Evolutionary conservation across 2,329 filamentous ascomycete species (phyloP).

Genomic region (Herpomyces periplanetae): DNA sequence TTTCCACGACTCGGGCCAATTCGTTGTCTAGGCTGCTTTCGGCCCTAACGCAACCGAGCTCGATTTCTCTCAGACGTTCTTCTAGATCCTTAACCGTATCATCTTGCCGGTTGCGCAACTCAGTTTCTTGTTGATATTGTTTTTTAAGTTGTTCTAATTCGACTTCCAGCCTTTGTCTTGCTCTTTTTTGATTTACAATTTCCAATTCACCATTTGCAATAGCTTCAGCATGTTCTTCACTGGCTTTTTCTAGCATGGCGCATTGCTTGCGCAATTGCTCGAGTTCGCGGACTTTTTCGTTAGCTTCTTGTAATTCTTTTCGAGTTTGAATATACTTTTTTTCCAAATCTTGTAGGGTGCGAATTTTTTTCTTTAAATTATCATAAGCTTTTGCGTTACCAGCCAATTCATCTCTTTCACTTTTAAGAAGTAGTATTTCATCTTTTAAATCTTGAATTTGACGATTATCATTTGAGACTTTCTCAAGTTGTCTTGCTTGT

Average conservation of each 20-base stretch:
- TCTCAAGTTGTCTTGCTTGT: conserved; percentile 10
- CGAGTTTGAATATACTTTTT: conserved; percentile 9
- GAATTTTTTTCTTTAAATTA: conserved; percentile 14
- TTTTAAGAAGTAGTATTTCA: conserved; percentile 11
- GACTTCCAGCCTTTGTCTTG: conserved; percentile 11
- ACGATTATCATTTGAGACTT: conserved; percentile 9
- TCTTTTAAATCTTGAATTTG: conserved; percentile 12
- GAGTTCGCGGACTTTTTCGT: conserved; percentile 10
- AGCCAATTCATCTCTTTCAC: conserved; percentile 12
- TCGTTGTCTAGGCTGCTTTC: conserved; percentile 8
- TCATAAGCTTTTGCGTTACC: conserved; percentile 13
- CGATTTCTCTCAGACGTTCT: conserved; percentile 9
- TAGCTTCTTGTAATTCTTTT: conserved; percentile 10
- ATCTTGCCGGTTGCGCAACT: conserved; percentile 11
- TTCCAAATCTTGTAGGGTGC: conserved; percentile 11
- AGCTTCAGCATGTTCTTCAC: conserved; percentile 12
- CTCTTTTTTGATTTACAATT: conserved; percentile 12
- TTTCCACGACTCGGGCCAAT: no score
- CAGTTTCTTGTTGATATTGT: conserved; percentile 11
- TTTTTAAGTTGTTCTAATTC: conserved; percentile 11
- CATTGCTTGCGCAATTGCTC: conserved; percentile 10
- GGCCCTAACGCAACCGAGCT: conserved; percentile 5
- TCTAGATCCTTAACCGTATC: conserved; percentile 11
- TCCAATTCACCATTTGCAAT: conserved; percentile 13
- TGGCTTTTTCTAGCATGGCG: conserved; percentile 11